Percentiles rank a stretch among this genome's conserved stretches.
Evolutionary conservation across 73 alveolate genomes (phyloP).

Genomic region (Blepharisma japonicum): DNA sequence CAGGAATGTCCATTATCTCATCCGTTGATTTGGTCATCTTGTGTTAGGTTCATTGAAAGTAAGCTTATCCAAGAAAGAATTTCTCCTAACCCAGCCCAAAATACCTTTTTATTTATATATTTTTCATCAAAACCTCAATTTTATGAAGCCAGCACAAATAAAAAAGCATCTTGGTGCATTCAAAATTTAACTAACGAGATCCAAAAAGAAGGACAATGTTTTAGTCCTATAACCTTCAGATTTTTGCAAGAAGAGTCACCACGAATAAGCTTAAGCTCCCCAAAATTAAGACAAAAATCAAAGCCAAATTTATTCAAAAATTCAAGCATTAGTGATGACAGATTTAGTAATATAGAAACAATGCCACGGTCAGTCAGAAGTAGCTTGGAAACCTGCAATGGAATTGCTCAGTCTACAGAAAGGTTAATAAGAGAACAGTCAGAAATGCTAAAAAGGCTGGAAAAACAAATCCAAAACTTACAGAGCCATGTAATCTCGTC

Average conservation of each 20-base stretch:
- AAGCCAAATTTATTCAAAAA: neutral
- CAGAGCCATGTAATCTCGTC: neutral
- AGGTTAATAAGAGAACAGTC: neutral
- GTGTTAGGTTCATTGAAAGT: conserved; percentile 10
- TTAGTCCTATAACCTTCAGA: neutral
- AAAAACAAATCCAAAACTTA: conserved; percentile 2
- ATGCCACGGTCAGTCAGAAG: conserved; percentile 7
- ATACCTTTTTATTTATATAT: conserved; percentile 27
- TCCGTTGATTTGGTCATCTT: conserved; percentile 31
- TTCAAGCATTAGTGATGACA: conserved; percentile 12
- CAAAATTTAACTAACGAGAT: neutral
- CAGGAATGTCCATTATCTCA: neutral
- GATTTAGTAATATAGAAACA: neutral
- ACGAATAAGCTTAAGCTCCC: too few relatives aligned
- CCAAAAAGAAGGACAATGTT: neutral
- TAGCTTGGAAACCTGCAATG: neutral
- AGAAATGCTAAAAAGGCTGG: conserved; percentile 5
- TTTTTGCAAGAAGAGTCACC: neutral
- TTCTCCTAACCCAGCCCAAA: conserved; percentile 12
- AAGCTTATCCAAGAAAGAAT: conserved; percentile 17
- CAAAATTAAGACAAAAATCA: too few relatives aligned
- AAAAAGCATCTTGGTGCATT: conserved; percentile 1
- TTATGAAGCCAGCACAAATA: conserved; percentile 6
- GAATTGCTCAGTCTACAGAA: neutral
- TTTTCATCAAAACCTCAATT: conserved; percentile 23